Base-by-base conservation (phyloP, 192 early-diverging fungal genomes). In the Backusella parvicylindrica region DNA sequence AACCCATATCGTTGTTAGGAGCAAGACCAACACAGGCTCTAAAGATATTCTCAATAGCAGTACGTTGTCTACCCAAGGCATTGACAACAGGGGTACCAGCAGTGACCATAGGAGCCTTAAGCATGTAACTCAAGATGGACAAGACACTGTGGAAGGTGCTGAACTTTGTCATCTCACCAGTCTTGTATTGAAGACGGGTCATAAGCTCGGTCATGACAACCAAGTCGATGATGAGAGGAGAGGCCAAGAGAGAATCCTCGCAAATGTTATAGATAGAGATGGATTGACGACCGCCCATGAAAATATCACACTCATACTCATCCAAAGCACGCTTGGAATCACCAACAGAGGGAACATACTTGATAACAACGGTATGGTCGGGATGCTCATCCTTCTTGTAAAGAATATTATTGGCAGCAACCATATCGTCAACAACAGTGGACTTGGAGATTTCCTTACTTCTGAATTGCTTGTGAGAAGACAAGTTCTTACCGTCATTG, bases 391-490 rank as follows among this genome's bases (percentile, higher is more conserved):
- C 87, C 82, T 92, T 89, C 83, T 89, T 88, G 90, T 97, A 99
- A 70, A 99, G 80, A 66, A 99, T 86, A 72, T 89, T 77, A 88
- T 99, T 99, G 79, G 96, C 91, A 56, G 91, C 92, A 7, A 99
- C 98, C 98, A 99, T 99, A 81, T 99, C 98, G 83, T 99, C 98
- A 68, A 99, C 98, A 49, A 99, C 98, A 82, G 91, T 97, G 79
- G 91, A 93, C 91, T 99, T 99, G 78, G 95, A 97, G 84, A 99
- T 99, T 83, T 99, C 98, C 94, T 99, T 99, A 82, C 92, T 94
- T 60, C 98, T 92, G 92, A 99, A 99, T 91, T 99, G 98, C 86
- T 94, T 89, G 16, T 95, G 97, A 33, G 96, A 95, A 36, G 93
- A 95, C 84, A 99, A 88, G 90, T 99, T 99, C 89, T 92, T 93